Percentiles rank a stretch among this genome's conserved stretches.
phyloP scores from a whole-genome alignment of 768 basidiomycete genomes.

The Exidia glandulosa region DNA sequence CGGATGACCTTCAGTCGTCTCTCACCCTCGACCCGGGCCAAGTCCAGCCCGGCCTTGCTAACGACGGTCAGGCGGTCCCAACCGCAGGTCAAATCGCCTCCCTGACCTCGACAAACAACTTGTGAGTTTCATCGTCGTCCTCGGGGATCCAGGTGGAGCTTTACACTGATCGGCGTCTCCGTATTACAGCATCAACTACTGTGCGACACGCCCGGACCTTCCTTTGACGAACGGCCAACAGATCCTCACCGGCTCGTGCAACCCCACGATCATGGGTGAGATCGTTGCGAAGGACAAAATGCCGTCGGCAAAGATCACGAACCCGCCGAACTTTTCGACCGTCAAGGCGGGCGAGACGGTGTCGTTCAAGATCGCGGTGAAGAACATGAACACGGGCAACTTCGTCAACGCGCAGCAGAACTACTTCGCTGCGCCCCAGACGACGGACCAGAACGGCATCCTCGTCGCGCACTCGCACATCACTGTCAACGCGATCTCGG shows the following conservation, averaged over 20 bases:
- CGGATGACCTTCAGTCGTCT: background rate
- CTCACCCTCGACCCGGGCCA: background rate
- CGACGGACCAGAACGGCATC: constrained; percentile 36
- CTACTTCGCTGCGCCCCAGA: constrained; percentile 49
- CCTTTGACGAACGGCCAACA: constrained; percentile 5
- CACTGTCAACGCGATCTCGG: constrained; percentile 37
- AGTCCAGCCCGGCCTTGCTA: constrained; percentile 28
- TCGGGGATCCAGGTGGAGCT: no score
- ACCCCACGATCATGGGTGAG: constrained; percentile 1
- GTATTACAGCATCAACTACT: constrained; percentile 4
- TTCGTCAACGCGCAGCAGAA: constrained; percentile 46
- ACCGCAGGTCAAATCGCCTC: constrained; percentile 40
- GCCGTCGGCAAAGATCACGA: constrained; percentile 1
- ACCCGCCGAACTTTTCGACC: background rate
- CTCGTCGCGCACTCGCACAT: constrained; percentile 51
- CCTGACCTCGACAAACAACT: constrained; percentile 48
- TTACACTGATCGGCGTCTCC: no score
- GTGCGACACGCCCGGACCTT: background rate
- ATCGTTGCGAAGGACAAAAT: constrained; percentile 1
- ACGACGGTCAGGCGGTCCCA: constrained; percentile 36
- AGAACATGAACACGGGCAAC: constrained; percentile 37
- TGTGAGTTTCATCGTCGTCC: no score
- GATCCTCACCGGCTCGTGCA: background rate
- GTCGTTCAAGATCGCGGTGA: constrained; percentile 19
- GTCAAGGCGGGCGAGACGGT: background rate